phyloP scores from a whole-genome alignment of 2,329 filamentous ascomycete species.

The Scedosporium apiospermum region DNA sequence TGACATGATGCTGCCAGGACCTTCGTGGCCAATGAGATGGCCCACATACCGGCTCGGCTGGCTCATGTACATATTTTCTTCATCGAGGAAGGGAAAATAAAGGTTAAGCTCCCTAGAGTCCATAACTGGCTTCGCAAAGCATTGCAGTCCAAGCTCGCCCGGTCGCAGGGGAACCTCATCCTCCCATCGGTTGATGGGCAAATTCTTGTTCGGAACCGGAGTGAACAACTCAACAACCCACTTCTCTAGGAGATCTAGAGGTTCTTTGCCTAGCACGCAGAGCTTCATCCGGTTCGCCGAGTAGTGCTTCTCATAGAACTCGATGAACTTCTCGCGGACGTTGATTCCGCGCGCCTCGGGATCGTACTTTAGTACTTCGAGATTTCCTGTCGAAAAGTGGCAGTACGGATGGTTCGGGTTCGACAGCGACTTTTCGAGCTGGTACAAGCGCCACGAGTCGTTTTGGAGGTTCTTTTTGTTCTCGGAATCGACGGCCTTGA shows the following conservation, averaged over 20 bases:
- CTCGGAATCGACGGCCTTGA: conserved; percentile 85
- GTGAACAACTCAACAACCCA: conserved; percentile 84
- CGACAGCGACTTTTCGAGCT: conserved; percentile 80
- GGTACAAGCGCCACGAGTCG: conserved; percentile 78
- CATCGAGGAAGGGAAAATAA: conserved; percentile 76
- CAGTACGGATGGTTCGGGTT: conserved; percentile 83
- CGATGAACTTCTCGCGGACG: conserved; percentile 83
- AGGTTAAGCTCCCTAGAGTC: conserved; percentile 72
- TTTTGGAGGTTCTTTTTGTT: conserved; percentile 97
- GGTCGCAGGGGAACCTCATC: conserved; percentile 39
- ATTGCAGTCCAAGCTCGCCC: conserved; percentile 51
- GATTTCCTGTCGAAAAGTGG: conserved; percentile 85
- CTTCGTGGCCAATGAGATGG: conserved; percentile 86
- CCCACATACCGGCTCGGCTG: conserved; percentile 80
- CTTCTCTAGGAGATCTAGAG: conserved; percentile 68
- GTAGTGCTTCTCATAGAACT: conserved; percentile 83
- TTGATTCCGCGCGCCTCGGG: conserved; percentile 73
- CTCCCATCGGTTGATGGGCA: conserved; percentile 51
- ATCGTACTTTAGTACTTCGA: conserved; percentile 73
- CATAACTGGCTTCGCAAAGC: conserved; percentile 87
- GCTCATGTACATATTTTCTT: conserved; percentile 68
- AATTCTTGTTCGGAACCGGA: conserved; percentile 69
- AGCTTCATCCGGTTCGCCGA: conserved; percentile 93
- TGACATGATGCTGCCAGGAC: conserved; percentile 82
- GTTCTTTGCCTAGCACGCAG: conserved; percentile 73